Evolutionary conservation across 768 basidiomycete genomes (phyloP).

Genomic region (Boletus insuetus): DNA sequence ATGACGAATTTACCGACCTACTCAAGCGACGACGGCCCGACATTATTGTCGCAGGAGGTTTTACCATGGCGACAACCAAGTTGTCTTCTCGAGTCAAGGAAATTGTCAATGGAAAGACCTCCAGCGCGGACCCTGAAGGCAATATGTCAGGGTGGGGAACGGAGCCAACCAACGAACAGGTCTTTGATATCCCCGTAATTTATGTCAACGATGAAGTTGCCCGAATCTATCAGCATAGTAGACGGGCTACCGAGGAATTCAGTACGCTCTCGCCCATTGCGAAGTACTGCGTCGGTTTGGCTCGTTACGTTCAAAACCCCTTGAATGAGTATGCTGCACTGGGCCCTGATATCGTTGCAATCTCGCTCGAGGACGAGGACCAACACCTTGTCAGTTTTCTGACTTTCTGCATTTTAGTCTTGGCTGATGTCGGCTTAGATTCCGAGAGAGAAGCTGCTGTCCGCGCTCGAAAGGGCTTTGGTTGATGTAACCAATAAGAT

Average conservation of each 20-base stretch:
- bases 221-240: slow-evolving; percentile 88
- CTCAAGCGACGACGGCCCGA: slow-evolving; percentile 80
- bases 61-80: slow-evolving; percentile 77
- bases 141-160: slow-evolving; percentile 25
- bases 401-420: background rate
- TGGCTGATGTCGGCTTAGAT: slow-evolving; percentile 49
- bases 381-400: slow-evolving; percentile 71
- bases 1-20: slow-evolving; percentile 79
- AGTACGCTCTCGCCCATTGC: slow-evolving; percentile 70
- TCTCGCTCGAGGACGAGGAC: slow-evolving; percentile 80
- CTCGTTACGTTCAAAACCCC: slow-evolving; percentile 90
- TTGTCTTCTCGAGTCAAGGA: slow-evolving; percentile 65
- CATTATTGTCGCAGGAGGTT: slow-evolving; percentile 86
- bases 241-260: slow-evolving; percentile 82
- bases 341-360: slow-evolving; percentile 77
- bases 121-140: slow-evolving; percentile 23
- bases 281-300: slow-evolving; percentile 92
- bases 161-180: slow-evolving; percentile 38
- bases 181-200: slow-evolving; percentile 66
- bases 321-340: slow-evolving; percentile 92
- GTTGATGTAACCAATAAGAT: slow-evolving; percentile 90
- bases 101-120: slow-evolving; percentile 35
- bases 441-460: slow-evolving; percentile 78
- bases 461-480: slow-evolving; percentile 79
- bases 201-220: slow-evolving; percentile 92